Evolutionary conservation across 371 early-diverging fungal genomes (phyloP).

Genomic region (Mucor velutinosus): DNA sequence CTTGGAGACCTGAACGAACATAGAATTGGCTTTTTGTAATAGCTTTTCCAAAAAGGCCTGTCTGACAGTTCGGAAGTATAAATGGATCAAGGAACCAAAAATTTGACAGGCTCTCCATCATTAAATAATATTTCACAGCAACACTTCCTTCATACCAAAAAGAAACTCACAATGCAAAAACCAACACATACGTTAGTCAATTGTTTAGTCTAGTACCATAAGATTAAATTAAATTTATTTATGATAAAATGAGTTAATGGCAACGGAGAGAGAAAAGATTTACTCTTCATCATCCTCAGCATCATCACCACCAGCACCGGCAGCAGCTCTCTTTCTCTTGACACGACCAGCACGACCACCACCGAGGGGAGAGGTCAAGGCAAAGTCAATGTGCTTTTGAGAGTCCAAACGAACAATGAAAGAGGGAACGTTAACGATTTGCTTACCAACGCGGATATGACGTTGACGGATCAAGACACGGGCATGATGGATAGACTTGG

Average conservation of each 20-base stretch:
- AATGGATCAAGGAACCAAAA: no score
- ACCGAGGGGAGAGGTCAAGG: slow-evolving; percentile 97
- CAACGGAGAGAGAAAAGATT: slow-evolving; percentile 17
- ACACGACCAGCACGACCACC: slow-evolving; percentile 98
- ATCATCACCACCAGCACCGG: slow-evolving; percentile 68
- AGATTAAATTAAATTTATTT: neutral
- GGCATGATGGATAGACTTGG: slow-evolving; percentile 99
- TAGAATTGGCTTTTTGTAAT: no score
- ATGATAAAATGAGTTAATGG: neutral
- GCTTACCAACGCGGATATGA: slow-evolving; percentile 99
- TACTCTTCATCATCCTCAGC: slow-evolving; percentile 71
- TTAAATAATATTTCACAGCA: no score
- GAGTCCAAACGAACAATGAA: slow-evolving; percentile 94
- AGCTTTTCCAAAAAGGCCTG: no score
- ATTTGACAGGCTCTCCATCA: no score
- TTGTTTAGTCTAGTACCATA: slow-evolving; percentile 6
- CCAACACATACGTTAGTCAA: neutral
- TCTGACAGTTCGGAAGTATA: no score
- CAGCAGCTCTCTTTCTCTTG: slow-evolving; percentile 89
- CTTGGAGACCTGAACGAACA: no score
- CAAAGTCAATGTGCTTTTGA: slow-evolving; percentile 99
- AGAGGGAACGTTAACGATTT: slow-evolving; percentile 96
- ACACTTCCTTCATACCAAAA: neutral
- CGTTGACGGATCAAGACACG: no score
- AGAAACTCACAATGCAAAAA: neutral